Evolutionary conservation across 2,329 filamentous ascomycete species (phyloP).

Genomic region (Fusarium coicis): DNA sequence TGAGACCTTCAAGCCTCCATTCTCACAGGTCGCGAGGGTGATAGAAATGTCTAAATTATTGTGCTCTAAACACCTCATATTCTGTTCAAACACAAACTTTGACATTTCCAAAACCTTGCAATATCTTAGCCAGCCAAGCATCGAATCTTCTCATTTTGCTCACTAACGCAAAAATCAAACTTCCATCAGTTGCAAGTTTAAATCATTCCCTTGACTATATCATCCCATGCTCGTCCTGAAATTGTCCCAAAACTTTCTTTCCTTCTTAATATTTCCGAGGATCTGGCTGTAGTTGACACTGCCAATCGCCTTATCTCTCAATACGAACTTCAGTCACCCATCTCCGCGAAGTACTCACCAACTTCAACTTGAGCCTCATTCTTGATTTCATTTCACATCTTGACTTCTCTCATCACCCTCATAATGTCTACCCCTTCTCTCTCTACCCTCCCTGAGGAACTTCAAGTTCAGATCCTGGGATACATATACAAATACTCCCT

Average conservation of each 20-base stretch:
- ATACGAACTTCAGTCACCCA: neutral
- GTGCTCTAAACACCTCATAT: rapidly evolving
- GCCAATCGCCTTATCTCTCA: neutral
- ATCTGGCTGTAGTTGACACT: neutral
- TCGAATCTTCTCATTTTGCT: no score
- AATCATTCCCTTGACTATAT: neutral
- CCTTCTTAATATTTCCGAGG: neutral
- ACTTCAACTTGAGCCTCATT: neutral
- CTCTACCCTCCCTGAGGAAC: neutral
- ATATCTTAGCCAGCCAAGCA: neutral
- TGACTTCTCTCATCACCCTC: neutral
- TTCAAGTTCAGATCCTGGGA: neutral
- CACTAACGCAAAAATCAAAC: no score
- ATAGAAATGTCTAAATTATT: no score
- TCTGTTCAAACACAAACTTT: rapidly evolving
- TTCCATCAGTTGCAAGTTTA: no score
- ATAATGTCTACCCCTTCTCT: neutral
- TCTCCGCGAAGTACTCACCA: neutral
- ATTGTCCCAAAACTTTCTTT: no score
- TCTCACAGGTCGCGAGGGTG: no score
- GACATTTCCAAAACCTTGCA: no score
- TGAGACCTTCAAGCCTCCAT: neutral
- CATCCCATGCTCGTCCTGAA: rapidly evolving
- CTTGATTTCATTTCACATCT: neutral
- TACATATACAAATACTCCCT: neutral